Conservation (phyloP, 208 protist genomes). For the Acanthamoeba culbertsoni region DNA sequence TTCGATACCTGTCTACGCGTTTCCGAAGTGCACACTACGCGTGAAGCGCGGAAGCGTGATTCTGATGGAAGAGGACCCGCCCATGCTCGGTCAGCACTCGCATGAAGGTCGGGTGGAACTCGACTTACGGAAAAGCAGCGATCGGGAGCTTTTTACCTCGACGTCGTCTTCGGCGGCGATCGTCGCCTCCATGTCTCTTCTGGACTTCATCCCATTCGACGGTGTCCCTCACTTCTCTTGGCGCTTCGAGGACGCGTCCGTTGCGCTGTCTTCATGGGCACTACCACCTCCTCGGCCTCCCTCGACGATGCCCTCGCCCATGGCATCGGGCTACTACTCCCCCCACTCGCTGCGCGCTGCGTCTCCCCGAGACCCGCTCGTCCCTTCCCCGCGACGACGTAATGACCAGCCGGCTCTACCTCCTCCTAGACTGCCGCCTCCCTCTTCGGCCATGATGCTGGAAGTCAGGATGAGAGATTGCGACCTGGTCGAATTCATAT, state of each 20-base stretch:
- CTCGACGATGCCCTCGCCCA: background rate
- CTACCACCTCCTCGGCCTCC: background rate
- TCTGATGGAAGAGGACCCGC: background rate
- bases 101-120: background rate
- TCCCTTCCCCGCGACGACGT: background rate
- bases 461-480: background rate
- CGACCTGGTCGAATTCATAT: background rate
- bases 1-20: background rate
- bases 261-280: background rate
- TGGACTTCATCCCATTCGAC: background rate
- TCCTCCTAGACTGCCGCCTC: background rate
- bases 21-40: background rate
- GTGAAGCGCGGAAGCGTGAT: background rate
- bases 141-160: background rate
- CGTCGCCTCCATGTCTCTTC: background rate
- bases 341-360: background rate
- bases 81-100: background rate
- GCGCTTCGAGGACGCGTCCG: background rate
- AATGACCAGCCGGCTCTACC: background rate
- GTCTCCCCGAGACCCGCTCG: background rate
- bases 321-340: constrained; percentile 2
- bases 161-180: background rate
- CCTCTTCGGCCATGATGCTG: background rate
- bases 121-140: background rate
- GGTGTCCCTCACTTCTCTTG: background rate